phyloP scores from a whole-genome alignment of 2,329 filamentous ascomycete species.

The Clarireedia monteithiana region DNA sequence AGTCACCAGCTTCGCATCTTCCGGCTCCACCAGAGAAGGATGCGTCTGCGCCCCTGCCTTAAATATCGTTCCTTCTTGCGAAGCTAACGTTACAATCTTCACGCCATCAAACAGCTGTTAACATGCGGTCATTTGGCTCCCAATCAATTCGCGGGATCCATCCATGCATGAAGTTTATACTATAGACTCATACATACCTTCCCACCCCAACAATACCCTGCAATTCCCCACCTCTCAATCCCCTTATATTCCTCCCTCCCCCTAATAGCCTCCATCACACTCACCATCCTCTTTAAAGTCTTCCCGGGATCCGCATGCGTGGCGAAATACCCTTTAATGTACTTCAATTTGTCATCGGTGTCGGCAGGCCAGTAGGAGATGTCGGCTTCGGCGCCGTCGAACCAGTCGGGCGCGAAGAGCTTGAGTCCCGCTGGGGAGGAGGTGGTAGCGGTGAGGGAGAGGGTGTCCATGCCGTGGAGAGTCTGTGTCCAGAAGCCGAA shows the following conservation, averaged over 20 bases:
- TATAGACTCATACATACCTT: conserved; percentile 33
- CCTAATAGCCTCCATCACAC: conserved; percentile 10
- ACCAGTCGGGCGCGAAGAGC: conserved; percentile 87
- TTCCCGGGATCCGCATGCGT: conserved; percentile 10
- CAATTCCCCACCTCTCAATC: conserved; percentile 21
- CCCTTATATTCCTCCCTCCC: background rate
- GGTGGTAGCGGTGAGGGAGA: conserved; percentile 35
- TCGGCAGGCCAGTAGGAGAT: conserved; percentile 14
- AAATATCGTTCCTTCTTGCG: conserved; percentile 47
- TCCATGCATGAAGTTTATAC: too few relatives aligned
- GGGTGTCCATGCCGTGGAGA: conserved; percentile 59
- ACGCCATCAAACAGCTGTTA: background rate
- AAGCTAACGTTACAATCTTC: conserved; percentile 44
- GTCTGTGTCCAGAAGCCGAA: conserved; percentile 64
- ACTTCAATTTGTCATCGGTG: conserved; percentile 13
- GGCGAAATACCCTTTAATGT: conserved; percentile 20
- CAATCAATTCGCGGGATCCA: too few relatives aligned
- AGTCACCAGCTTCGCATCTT: conserved; percentile 50
- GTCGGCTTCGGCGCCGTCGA: conserved; percentile 47
- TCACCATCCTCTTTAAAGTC: conserved; percentile 9
- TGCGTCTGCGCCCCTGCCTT: conserved; percentile 43
- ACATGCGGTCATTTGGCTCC: background rate
- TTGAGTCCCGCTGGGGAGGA: conserved; percentile 49
- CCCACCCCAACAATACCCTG: conserved; percentile 59
- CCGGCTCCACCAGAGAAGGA: conserved; percentile 54